These are phyloP conservation scores for Verticillium nonalfalfae DNA, from an alignment of 2,329 filamentous ascomycete genomes.

Conservation along the genomic window DNA sequence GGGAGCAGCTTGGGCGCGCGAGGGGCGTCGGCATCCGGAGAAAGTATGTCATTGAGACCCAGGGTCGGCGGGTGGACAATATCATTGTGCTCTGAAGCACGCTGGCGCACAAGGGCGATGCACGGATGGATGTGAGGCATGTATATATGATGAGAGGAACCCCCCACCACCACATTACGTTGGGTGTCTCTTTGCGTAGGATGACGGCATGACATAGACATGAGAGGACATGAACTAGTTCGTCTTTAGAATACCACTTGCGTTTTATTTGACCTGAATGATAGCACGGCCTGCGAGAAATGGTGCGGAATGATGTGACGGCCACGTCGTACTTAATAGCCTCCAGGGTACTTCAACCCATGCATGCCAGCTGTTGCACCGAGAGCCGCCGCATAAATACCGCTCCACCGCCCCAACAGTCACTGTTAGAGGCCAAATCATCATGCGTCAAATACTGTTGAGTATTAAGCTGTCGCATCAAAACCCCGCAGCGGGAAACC, in stretches of 20 bases:
- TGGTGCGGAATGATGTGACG: not conserved
- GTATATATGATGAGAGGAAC: not conserved
- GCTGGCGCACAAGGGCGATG: not conserved
- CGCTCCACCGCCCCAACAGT: not conserved
- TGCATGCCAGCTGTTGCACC: not conserved
- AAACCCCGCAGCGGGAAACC: not conserved
- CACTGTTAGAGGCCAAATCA: not conserved
- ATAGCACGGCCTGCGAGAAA: not conserved
- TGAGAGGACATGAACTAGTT: not conserved
- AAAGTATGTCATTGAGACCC: constrained; percentile 73
- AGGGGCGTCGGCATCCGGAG: constrained; percentile 67
- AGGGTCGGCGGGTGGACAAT: constrained; percentile 74
- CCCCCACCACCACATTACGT: too few relatives aligned
- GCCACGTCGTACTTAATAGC: too few relatives aligned
- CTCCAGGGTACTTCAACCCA: not conserved
- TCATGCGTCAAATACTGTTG: not conserved
- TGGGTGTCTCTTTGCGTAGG: not conserved
- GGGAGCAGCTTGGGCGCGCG: constrained; percentile 57
- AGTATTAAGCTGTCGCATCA: not conserved
- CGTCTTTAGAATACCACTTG: not conserved
- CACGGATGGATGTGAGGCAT: not conserved
- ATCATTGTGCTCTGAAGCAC: constrained; percentile 49
- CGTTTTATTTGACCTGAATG: not conserved
- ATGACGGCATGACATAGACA: not conserved
- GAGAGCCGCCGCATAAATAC: not conserved